Evolutionary conservation across 2,329 filamentous ascomycete genomes (phyloP).

Genomic region (Colletotrichum karsti): DNA sequence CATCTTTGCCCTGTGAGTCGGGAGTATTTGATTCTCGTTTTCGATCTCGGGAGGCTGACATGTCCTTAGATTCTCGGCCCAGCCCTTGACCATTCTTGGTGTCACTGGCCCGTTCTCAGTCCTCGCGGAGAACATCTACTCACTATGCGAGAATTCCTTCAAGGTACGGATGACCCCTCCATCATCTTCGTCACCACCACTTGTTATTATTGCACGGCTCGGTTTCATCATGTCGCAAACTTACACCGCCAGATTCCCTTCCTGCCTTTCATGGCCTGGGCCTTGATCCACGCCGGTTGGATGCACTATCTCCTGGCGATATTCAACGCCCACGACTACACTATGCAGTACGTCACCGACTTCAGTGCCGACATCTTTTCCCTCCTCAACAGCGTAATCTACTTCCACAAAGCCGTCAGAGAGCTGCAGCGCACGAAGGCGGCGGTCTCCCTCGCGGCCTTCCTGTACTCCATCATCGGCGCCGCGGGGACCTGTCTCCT

Average conservation of each 20-base stretch:
- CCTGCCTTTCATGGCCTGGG: slow-evolving; percentile 75
- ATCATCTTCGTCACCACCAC: not conserved
- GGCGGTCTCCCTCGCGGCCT: slow-evolving; percentile 66
- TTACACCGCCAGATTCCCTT: slow-evolving; percentile 58
- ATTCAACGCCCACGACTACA: slow-evolving; percentile 75
- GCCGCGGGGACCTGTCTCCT: slow-evolving; percentile 70
- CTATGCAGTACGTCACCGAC: slow-evolving; percentile 74
- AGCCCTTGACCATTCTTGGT: slow-evolving; percentile 71
- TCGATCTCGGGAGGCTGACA: not conserved
- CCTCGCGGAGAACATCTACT: slow-evolving; percentile 71
- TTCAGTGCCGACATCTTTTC: slow-evolving; percentile 75
- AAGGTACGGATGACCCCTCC: slow-evolving; percentile 46
- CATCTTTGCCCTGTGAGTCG: slow-evolving; percentile 65
- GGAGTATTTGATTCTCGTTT: not conserved
- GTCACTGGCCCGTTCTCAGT: slow-evolving; percentile 75
- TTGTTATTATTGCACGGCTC: not conserved
- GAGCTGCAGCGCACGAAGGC: slow-evolving; percentile 68
- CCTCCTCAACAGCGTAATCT: slow-evolving; percentile 72
- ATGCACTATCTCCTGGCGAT: slow-evolving; percentile 71
- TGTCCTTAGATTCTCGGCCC: slow-evolving; percentile 56
- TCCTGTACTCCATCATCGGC: slow-evolving; percentile 72
- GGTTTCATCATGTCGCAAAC: not conserved
- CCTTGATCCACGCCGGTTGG: slow-evolving; percentile 71
- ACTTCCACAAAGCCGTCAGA: slow-evolving; percentile 73
- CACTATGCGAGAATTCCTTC: slow-evolving; percentile 63